A percentile compares a stretch with the other conserved stretches of the same genome.
Evolutionary conservation across 75 land plant species (phyloP).

Genomic region (Pinus taeda): DNA sequence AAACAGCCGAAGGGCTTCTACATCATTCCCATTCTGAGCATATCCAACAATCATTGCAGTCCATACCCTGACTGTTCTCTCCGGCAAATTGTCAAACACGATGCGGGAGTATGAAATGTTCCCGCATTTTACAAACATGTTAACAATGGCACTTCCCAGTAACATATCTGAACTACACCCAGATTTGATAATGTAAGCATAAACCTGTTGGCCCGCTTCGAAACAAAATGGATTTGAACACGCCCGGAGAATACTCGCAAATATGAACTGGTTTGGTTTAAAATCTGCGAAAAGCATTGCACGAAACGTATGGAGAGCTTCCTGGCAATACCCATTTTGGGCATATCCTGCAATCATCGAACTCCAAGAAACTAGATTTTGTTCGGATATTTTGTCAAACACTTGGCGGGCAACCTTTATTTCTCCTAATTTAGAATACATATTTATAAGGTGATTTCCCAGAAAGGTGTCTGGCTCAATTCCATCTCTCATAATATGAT

Average conservation of each 20-base stretch:
- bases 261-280: conserved; percentile 57
- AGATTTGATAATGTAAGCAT: conserved; percentile 16
- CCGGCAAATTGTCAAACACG: conserved; percentile 26
- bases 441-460: conserved; percentile 2
- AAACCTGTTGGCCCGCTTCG: conserved; percentile 5
- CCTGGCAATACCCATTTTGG: conserved; percentile 34
- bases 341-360: conserved; percentile 60
- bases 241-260: conserved; percentile 51
- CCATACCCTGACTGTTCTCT: conserved; percentile 19
- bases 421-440: conserved; percentile 7
- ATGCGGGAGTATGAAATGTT: not conserved
- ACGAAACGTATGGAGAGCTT: conserved; percentile 44
- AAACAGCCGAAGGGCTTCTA: not conserved
- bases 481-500: not conserved
- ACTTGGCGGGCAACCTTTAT: not conserved
- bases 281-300: conserved; percentile 30
- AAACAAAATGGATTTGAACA: conserved; percentile 11
- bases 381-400: not conserved
- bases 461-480: not conserved
- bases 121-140: conserved; percentile 48
- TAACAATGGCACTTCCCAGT: conserved; percentile 34
- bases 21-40: not conserved
- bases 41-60: conserved; percentile 6
- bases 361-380: conserved; percentile 52
- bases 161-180: conserved; percentile 22